Evolutionary conservation across 257 asterid genomes (phyloP).

Genomic region (Datura wrightii): DNA sequence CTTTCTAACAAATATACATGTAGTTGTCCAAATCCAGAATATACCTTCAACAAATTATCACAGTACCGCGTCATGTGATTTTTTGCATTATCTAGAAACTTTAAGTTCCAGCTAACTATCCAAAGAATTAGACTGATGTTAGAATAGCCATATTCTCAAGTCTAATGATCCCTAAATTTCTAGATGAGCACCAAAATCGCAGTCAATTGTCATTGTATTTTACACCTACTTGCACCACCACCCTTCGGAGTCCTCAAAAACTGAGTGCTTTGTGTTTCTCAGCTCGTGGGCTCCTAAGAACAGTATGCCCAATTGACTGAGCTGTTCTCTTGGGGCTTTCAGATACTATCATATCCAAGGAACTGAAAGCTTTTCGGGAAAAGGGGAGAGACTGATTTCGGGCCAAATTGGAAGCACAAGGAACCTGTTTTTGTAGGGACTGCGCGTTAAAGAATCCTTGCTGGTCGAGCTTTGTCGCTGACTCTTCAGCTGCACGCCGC

Average conservation of each 20-base stretch:
- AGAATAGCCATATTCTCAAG: not conserved
- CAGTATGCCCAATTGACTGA: conserved; percentile 22
- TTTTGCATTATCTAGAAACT: conserved; percentile 17
- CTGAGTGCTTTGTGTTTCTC: conserved; percentile 29
- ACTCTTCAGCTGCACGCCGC: conserved; percentile 64
- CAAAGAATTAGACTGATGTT: conserved; percentile 14
- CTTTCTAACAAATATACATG: not conserved
- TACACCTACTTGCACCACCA: not conserved
- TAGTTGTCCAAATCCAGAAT: not conserved
- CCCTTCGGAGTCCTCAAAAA: not conserved
- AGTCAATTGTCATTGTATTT: conserved; percentile 11
- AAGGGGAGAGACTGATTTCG: conserved; percentile 50
- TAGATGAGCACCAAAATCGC: conserved; percentile 17
- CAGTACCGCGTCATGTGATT: not conserved
- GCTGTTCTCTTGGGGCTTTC: conserved; percentile 45
- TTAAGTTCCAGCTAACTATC: not conserved
- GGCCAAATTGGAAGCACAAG: conserved; percentile 52
- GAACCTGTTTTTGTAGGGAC: conserved; percentile 49
- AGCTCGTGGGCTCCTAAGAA: conserved; percentile 17
- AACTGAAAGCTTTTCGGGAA: conserved; percentile 48
- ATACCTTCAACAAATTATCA: conserved; percentile 17
- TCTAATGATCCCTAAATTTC: not conserved
- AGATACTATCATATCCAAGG: conserved; percentile 41
- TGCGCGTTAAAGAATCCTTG: conserved; percentile 44
- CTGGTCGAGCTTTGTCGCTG: conserved; percentile 40